Conservation (phyloP, 2,329 filamentous ascomycete genomes). For the Penicillium hesseltinei region DNA sequence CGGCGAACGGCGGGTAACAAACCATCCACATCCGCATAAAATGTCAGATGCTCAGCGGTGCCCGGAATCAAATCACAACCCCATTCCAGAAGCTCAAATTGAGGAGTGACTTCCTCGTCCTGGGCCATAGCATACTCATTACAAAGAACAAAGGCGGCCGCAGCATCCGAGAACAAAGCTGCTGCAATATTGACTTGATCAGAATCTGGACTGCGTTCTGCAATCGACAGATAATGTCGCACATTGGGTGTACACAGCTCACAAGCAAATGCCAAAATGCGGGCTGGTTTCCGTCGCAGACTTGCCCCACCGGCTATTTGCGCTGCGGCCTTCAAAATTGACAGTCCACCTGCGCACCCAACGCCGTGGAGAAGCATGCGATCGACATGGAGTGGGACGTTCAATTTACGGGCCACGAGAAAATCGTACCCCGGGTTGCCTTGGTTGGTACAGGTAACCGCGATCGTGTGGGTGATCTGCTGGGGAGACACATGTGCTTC, state of each 20-base stretch:
- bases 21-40: background rate
- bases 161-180: constrained; percentile 4
- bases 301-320: constrained; percentile 64
- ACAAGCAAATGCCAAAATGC: constrained; percentile 61
- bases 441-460: constrained; percentile 67
- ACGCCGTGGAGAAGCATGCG: constrained; percentile 66
- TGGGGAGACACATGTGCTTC: background rate
- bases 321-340: constrained; percentile 61
- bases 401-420: constrained; percentile 59
- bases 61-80: background rate
- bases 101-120: background rate
- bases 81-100: background rate
- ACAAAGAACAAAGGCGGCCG: background rate
- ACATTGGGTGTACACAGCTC: constrained; percentile 17
- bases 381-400: constrained; percentile 58
- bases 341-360: constrained; percentile 64
- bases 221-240: background rate
- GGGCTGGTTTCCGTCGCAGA: constrained; percentile 58
- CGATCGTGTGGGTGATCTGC: constrained; percentile 63
- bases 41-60: background rate
- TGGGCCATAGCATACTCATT: background rate
- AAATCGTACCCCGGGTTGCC: constrained; percentile 69
- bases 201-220: background rate
- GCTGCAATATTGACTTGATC: background rate
- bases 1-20: background rate